Percentiles rank a stretch among this genome's conserved stretches.
phyloP scores from a whole-genome alignment of 2,329 filamentous ascomycete genomes.

The Aureobasidium mangrovei region DNA sequence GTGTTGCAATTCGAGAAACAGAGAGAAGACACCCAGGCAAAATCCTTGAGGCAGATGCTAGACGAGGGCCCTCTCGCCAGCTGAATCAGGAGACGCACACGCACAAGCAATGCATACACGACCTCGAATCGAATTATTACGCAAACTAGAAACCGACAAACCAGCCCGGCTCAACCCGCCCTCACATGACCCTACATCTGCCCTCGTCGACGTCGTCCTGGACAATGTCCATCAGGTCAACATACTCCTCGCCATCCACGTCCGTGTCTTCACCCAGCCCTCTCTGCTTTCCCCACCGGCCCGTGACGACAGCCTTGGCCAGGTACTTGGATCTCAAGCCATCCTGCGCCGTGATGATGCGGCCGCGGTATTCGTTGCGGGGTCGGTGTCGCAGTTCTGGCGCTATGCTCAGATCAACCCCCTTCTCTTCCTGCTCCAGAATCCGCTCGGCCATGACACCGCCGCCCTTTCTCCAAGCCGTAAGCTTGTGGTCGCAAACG shows the following conservation, averaged over 20 bases:
- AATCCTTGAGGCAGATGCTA: conserved; percentile 26
- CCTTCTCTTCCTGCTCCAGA: conserved; percentile 17
- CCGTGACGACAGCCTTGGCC: conserved; percentile 17
- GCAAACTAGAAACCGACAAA: too few relatives aligned
- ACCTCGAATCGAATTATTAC: too few relatives aligned
- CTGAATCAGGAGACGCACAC: too few relatives aligned
- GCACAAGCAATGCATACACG: too few relatives aligned
- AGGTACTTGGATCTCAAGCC: conserved; percentile 24
- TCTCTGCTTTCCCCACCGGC: conserved; percentile 20
- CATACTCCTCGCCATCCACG: conserved; percentile 20
- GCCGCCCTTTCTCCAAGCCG: conserved; percentile 23
- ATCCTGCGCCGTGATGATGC: conserved; percentile 15
- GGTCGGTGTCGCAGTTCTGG: conserved; percentile 14
- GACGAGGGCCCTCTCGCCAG: conserved; percentile 18
- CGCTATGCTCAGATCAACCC: conserved; percentile 2
- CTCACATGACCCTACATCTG: conserved; percentile 14
- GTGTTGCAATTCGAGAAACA: conserved; percentile 22
- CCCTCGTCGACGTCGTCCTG: not conserved
- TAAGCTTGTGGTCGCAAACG: conserved; percentile 22
- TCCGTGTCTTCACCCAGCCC: conserved; percentile 18
- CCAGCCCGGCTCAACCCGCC: too few relatives aligned
- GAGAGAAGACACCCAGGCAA: conserved; percentile 23
- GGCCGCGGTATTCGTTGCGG: conserved; percentile 1
- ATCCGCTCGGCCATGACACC: conserved; percentile 18
- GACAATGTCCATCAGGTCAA: not conserved